These are phyloP conservation scores for Oldenlandia corymbosa DNA, from an alignment of 257 asterid genomes.

Conservation along the genomic window DNA sequence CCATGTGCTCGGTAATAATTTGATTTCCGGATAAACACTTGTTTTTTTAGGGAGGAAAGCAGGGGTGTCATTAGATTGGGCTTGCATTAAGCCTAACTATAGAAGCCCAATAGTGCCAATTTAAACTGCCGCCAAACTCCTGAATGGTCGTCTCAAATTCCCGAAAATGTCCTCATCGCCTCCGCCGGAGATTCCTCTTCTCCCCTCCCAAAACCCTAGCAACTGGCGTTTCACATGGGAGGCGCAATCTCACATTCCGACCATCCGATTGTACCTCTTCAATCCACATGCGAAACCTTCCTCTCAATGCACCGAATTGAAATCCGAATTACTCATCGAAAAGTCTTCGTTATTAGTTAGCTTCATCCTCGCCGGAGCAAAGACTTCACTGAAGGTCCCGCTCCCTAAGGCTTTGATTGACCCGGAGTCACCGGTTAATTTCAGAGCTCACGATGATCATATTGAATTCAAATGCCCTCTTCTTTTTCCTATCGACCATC, in stretches of 20 bases:
- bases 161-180: constrained; percentile 39
- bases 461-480: constrained; percentile 70
- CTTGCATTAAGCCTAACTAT: too few species aligned
- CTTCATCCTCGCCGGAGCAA: constrained; percentile 28
- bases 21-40: too few species aligned
- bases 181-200: constrained; percentile 14
- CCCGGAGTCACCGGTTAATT: constrained; percentile 47
- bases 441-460: constrained; percentile 58
- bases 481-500: constrained; percentile 81
- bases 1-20: too few species aligned
- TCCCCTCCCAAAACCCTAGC: constrained; percentile 26
- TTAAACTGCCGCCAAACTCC: constrained; percentile 11
- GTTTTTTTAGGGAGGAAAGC: too few species aligned
- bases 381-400: constrained; percentile 43
- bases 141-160: background rate
- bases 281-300: constrained; percentile 31
- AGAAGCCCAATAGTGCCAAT: background rate
- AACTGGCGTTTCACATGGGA: constrained; percentile 37
- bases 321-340: constrained; percentile 33
- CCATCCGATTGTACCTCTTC: constrained; percentile 26
- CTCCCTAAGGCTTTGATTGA: constrained; percentile 69
- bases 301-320: constrained; percentile 39
- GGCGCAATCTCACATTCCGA: constrained; percentile 24
- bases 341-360: constrained; percentile 46
- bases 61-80: too few species aligned